Evolutionary conservation across 208 protist genomes (phyloP), one percentile per base, ranked within the genome.

Genomic region (Wallacemonas sp.): DNA sequence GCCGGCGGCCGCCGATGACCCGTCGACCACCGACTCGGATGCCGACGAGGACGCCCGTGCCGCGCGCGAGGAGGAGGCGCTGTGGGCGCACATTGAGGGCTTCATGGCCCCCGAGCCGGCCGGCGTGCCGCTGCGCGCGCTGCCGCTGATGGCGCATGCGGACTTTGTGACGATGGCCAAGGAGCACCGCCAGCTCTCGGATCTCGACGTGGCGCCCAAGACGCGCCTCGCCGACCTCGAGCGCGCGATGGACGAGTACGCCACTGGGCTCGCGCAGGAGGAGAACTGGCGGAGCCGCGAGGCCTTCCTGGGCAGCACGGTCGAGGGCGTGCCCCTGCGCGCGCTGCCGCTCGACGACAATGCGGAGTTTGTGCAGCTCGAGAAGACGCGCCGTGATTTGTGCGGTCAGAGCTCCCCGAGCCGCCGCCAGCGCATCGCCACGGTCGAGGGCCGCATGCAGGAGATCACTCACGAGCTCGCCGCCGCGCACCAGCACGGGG

Each of bases 291-390:
- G 12, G 2, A 65, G 65, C 23, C 72, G 77, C 41, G 45, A 69
- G 28, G 45, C 41, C 36, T 75, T 70, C 39, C 65, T 83, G 11
- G 77, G 76, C 55, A 36, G 28, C 18, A 49, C 67, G 28, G 63
- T 74, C 20, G 67, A 79, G 32, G 77, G 77, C 18, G 49, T 83
- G 2, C 68, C 68, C 2, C 69, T 83, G 10, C 65, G 57, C 20
- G n/a, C 64, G 12, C 31, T 77, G 5, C 74, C 65, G 12, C 74
- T 81, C 57, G 74, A 81, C 63, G 55, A 57, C 38, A 65, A 81
- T 32, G 65, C 49, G 31, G 64, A 70, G 48, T 84, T 84, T 67
- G 3, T 59, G 29, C 26, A 65, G 67, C 26, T 72, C 22, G 67
- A 72, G 57, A 23, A 10, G 28, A 36, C 67, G 4, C 57, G 57